Conservation (phyloP, 805 yeast genomes). For the Wickerhamomyces kurtzmanii region DNA sequence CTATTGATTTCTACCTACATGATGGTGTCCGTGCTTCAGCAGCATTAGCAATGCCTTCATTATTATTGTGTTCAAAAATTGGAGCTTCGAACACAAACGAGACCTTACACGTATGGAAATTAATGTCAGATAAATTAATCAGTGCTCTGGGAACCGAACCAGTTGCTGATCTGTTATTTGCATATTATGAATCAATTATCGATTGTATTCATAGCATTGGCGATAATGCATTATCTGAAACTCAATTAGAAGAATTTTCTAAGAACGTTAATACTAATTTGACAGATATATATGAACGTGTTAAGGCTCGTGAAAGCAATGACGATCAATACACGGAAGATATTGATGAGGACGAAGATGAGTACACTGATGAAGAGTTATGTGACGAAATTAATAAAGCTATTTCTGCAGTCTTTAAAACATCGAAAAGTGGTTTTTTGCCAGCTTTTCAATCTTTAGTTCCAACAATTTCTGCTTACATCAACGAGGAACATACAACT, state of each 20-base stretch:
- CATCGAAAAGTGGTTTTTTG: conserved; percentile 45
- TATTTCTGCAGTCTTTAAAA: conserved; percentile 60
- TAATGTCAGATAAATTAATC: conserved; percentile 57
- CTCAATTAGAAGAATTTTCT: conserved; percentile 47
- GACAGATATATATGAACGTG: conserved; percentile 59
- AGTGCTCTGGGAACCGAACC: conserved; percentile 69
- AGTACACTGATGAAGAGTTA: conserved; percentile 81
- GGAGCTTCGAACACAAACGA: conserved; percentile 44
- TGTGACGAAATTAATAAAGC: conserved; percentile 79
- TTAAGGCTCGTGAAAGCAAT: conserved; percentile 59
- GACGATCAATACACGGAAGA: conserved; percentile 89
- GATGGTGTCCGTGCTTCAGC: conserved; percentile 94
- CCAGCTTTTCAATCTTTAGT: conserved; percentile 55
- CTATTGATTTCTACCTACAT: conserved; percentile 82
- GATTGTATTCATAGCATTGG: conserved; percentile 62
- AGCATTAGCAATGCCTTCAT: conserved; percentile 72
- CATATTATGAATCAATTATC: conserved; percentile 64
- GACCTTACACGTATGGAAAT: conserved; percentile 61
- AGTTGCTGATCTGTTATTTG: conserved; percentile 70
- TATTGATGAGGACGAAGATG: conserved; percentile 73
- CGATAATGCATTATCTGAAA: conserved; percentile 43
- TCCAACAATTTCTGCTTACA: conserved; percentile 51
- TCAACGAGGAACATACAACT: conserved; percentile 59
- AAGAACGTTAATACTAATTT: conserved; percentile 51
- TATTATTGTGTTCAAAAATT: conserved; percentile 53